These are phyloP conservation scores for Mycena polygramma DNA, from an alignment of 768 basidiomycete species.

Conservation along the genomic window DNA sequence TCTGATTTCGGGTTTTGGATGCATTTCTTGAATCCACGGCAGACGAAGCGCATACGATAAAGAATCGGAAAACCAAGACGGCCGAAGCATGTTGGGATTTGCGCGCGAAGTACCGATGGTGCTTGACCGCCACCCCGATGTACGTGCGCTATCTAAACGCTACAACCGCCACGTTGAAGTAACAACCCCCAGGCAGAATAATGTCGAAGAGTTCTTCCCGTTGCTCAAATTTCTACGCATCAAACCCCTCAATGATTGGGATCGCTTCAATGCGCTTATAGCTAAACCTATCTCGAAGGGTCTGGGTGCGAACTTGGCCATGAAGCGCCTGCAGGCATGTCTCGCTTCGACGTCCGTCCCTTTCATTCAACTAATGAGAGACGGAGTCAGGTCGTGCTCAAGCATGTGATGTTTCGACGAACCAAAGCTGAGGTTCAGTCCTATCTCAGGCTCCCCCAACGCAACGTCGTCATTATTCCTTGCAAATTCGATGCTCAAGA, in stretches of 20 bases:
- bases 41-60: conserved; percentile 97
- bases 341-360: not conserved
- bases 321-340: conserved; percentile 81
- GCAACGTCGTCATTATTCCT: conserved; percentile 75
- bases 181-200: conserved; percentile 26
- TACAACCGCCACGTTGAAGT: not conserved
- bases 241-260: conserved; percentile 84
- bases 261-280: conserved; percentile 83
- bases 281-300: conserved; percentile 82
- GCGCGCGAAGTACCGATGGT: conserved; percentile 85
- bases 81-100: conserved; percentile 84
- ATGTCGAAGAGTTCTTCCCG: conserved; percentile 61
- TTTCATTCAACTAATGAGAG: not conserved
- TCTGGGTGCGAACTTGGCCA: conserved; percentile 68
- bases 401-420: conserved; percentile 90
- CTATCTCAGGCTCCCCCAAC: conserved; percentile 82
- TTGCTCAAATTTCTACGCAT: conserved; percentile 90
- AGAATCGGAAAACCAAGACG: conserved; percentile 83
- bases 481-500: conserved; percentile 87
- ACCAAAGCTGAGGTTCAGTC: conserved; percentile 80
- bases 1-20: not conserved
- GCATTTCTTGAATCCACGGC: not conserved
- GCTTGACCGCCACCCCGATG: conserved; percentile 88
- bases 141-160: conserved; percentile 45
- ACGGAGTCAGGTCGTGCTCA: conserved; percentile 68